Base-by-base conservation (phyloP, 2,329 filamentous ascomycete species). In the Trichoderma sp. region DNA sequence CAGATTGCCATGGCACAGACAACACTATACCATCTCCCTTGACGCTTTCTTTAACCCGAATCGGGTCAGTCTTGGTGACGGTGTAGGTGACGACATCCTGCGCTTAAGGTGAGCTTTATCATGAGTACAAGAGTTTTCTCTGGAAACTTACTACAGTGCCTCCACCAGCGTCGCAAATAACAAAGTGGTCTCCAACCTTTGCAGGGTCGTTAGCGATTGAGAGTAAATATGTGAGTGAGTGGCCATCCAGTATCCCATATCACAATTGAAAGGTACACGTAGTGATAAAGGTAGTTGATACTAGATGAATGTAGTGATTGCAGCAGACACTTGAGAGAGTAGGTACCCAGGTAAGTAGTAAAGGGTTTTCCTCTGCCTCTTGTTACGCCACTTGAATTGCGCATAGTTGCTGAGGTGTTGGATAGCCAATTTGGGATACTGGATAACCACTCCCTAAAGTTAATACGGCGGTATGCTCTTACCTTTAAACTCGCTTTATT, bases 31-130 rank as follows among this genome's bases (percentile, higher is more conserved):
- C 67, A 2, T 67, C 67, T 0, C 81, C 81, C 17, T 74, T 70
- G 2, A 81, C 79, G 0, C 75, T 73, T 17, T 83, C 81, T 2
- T 74, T 70, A 0, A 83, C 71, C 0, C 64, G 22, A 9, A 81
- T 73, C 0, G 79, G 78, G 0, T 71, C 12, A 0, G 60, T 68
- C 0, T 69, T 69, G 0, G 68, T 64, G 0, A 81, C 67, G 7
- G 72, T 69, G n/a, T 83, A 83, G 22, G 74, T 81, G 53, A 82
- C 81, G 0, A 83, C 69, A 25, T 83, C 80, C 79, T 80, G 42
- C 3, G 17, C 2, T n/a, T n/a, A 5, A 39, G n/a, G 13, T 66
- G 35, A 64, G 59, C 27, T 9, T 5, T 3, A 8, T 34, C 5
- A 35, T 12, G 42, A 48, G 42, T 34, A 2, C 10, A 35, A 13